Percentiles rank a stretch among this genome's conserved stretches.
phyloP scores from a whole-genome alignment of 768 basidiomycete species.

The Trametes punicea region DNA sequence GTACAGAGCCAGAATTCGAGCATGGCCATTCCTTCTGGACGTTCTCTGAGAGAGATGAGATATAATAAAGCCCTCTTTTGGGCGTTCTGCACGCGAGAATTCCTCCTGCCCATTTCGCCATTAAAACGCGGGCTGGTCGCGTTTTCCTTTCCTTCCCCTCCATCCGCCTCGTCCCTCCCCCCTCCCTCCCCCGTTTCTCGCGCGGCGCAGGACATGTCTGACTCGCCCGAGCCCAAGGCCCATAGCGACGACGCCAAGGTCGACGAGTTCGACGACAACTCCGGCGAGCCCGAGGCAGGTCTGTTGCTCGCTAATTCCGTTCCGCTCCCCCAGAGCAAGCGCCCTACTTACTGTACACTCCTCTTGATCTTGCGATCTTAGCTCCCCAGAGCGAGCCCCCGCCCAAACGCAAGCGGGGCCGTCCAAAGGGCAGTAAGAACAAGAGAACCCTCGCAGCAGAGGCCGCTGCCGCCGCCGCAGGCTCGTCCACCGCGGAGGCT shows the following conservation, averaged over 20 bases:
- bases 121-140: constrained; percentile 78
- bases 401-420: constrained; percentile 77
- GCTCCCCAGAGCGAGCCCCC: constrained; percentile 31
- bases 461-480: constrained; percentile 28
- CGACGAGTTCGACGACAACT: constrained; percentile 57
- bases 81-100: constrained; percentile 62
- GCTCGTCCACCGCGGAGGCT: constrained; percentile 23
- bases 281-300: constrained; percentile 34
- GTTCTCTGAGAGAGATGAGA: constrained; percentile 21
- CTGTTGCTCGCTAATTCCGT: constrained; percentile 26
- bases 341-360: constrained; percentile 25
- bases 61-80: constrained; percentile 54
- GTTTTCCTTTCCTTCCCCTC: constrained; percentile 42
- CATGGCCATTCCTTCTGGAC: constrained; percentile 25
- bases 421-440: constrained; percentile 87
- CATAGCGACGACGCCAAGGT: constrained; percentile 47
- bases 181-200: constrained; percentile 29
- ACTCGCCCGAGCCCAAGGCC: constrained; percentile 56
- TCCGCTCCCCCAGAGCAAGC: constrained; percentile 19
- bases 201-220: constrained; percentile 51
- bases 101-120: constrained; percentile 68
- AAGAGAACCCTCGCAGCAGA: constrained; percentile 45
- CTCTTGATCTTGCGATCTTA: constrained; percentile 27
- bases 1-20: constrained; percentile 40
- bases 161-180: constrained; percentile 34